Conservation (phyloP, 805 yeast species). For the Candida sphagnicola region DNA sequence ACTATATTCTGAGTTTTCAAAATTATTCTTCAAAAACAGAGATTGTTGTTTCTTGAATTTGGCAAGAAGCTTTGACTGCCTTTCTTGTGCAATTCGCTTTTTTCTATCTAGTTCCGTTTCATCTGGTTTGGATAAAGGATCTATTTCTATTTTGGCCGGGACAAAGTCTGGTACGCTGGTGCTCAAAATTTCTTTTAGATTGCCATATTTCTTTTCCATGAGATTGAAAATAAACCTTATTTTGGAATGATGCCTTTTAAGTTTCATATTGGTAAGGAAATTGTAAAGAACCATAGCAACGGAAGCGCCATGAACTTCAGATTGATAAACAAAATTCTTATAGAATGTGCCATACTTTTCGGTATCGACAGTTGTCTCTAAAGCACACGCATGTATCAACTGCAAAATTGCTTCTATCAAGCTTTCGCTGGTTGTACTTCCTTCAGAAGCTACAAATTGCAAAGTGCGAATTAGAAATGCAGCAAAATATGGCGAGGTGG, state of each 20-base stretch:
- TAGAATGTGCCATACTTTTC: conserved; percentile 28
- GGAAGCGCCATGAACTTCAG: conserved; percentile 28
- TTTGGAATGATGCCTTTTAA: conserved; percentile 45
- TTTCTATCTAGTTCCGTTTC: conserved; percentile 51
- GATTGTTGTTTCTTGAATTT: conserved; percentile 78
- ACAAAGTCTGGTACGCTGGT: conserved; percentile 22
- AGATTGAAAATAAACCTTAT: conserved; percentile 50
- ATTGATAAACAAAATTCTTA: conserved; percentile 25
- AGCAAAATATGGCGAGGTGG: conserved; percentile 51
- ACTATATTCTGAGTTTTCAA: conserved; percentile 20
- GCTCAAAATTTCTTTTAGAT: conserved; percentile 15
- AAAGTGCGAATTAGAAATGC: conserved; percentile 50
- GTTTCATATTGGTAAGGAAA: conserved; percentile 39
- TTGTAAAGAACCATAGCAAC: conserved; percentile 35
- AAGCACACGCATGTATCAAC: conserved; percentile 57
- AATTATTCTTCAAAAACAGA: conserved; percentile 59
- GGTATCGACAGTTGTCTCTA: conserved; percentile 26
- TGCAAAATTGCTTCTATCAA: conserved; percentile 60
- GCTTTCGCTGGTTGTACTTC: conserved; percentile 47
- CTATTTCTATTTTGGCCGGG: conserved; percentile 15
- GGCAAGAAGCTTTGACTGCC: conserved; percentile 69
- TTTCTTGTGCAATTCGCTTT: conserved; percentile 63
- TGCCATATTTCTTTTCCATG: conserved; percentile 21
- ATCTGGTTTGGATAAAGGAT: conserved; percentile 8
- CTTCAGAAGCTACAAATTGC: conserved; percentile 30